phyloP scores from a whole-genome alignment of 176 grass and related monocot genomes.

The Eragrostis nindensis region DNA sequence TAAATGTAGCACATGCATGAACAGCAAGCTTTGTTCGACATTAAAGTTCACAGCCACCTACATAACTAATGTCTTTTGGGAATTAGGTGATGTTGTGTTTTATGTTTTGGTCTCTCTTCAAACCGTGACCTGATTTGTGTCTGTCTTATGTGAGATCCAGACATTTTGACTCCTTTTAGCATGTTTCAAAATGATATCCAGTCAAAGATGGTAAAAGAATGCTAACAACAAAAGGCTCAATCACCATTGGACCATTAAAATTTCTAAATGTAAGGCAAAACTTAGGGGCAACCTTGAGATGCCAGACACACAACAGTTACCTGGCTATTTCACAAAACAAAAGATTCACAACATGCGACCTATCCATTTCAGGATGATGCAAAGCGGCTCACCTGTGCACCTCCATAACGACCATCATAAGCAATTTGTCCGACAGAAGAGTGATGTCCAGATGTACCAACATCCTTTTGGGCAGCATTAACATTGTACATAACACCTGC shows the following conservation, averaged over 20 bases:
- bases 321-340: background rate
- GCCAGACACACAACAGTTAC: conserved; percentile 5
- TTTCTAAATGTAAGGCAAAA: background rate
- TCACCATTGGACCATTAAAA: background rate
- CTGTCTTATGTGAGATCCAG: background rate
- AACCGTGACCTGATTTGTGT: background rate
- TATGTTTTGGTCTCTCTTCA: background rate
- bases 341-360: background rate
- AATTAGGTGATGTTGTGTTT: background rate
- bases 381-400: conserved; percentile 53
- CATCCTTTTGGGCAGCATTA: conserved; percentile 59
- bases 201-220: conserved; percentile 26
- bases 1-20: background rate
- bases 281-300: background rate
- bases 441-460: conserved; percentile 48
- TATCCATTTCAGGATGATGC: conserved; percentile 5
- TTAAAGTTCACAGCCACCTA: background rate
- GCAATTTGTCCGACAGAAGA: conserved; percentile 55
- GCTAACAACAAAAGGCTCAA: conserved; percentile 5
- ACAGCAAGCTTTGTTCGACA: background rate
- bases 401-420: conserved; percentile 64
- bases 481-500: conserved; percentile 60
- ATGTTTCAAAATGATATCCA: background rate
- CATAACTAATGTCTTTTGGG: background rate
- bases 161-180: background rate